These are phyloP conservation scores for Aphanomyces invadans DNA, from an alignment of 352 stramenopile species.

Conservation along the genomic window DNA sequence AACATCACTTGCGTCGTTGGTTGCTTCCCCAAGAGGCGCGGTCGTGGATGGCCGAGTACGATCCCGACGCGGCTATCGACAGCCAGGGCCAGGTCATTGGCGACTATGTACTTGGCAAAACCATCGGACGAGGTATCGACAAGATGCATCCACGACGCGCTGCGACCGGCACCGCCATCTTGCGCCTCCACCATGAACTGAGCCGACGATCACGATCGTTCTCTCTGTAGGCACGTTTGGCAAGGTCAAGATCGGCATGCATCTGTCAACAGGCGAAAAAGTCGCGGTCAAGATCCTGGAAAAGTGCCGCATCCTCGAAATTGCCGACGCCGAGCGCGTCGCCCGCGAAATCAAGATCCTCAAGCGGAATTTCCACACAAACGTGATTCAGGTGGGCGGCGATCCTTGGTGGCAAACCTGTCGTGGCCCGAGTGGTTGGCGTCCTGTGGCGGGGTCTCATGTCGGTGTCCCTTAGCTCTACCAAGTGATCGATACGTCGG, in stretches of 20 bases:
- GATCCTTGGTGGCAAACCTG: not conserved
- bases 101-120: conserved; percentile 87
- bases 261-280: conserved; percentile 86
- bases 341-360: conserved; percentile 92
- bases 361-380: conserved; percentile 82
- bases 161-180: not conserved
- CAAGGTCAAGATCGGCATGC: conserved; percentile 84
- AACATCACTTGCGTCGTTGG: not conserved
- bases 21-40: not conserved
- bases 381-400: conserved; percentile 76
- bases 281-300: conserved; percentile 91
- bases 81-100: conserved; percentile 48
- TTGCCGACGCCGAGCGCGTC: conserved; percentile 84
- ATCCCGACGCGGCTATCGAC: conserved; percentile 7
- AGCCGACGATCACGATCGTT: not conserved
- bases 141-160: not conserved
- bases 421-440: too few species aligned
- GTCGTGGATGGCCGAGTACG: not conserved
- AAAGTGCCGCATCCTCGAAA: conserved; percentile 84
- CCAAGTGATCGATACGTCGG: conserved; percentile 81
- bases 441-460: conserved; percentile 35
- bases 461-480: conserved; percentile 56
- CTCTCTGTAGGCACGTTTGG: conserved; percentile 77
- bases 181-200: too few species aligned
- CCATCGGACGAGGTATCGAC: conserved; percentile 62